A percentile compares a stretch with the other conserved stretches of the same genome.
phyloP scores from a whole-genome alignment of 352 stramenopile species.

The Pythium dissimile region DNA sequence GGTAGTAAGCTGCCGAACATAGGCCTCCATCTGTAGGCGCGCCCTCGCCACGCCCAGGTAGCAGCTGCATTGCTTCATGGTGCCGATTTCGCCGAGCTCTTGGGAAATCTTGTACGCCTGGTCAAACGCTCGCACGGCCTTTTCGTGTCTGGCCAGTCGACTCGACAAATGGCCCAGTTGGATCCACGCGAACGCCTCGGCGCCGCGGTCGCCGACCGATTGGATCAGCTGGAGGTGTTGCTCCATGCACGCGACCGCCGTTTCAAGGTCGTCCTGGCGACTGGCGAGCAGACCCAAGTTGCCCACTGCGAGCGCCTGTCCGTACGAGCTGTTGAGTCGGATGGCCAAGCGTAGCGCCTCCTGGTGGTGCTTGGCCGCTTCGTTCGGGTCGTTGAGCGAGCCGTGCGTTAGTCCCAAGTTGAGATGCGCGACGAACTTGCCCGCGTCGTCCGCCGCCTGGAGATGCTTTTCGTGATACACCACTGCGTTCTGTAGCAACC shows the following conservation, averaged over 20 bases:
- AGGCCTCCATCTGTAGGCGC: conserved; percentile 61
- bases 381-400: conserved; percentile 57
- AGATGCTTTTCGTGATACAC: conserved; percentile 78
- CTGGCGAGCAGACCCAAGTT: conserved; percentile 85
- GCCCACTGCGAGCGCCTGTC: conserved; percentile 82
- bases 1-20: conserved; percentile 43
- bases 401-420: conserved; percentile 83
- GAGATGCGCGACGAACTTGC: conserved; percentile 83
- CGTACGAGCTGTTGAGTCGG: conserved; percentile 78
- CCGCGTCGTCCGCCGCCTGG: conserved; percentile 73
- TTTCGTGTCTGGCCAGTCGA: conserved; percentile 49
- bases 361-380: conserved; percentile 82
- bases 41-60: conserved; percentile 74
- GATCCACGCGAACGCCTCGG: conserved; percentile 84
- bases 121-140: conserved; percentile 71
- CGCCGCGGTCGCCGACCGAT: conserved; percentile 69
- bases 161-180: conserved; percentile 78
- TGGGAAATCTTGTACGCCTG: conserved; percentile 75
- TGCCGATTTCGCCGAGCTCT: conserved; percentile 57
- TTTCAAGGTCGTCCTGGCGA: conserved; percentile 77
- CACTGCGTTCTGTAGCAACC: conserved; percentile 43
- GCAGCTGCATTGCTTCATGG: conserved; percentile 77
- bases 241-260: conserved; percentile 81
- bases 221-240: conserved; percentile 89
- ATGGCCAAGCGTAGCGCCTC: conserved; percentile 85